These are phyloP conservation scores for Ganoderma meredithae DNA, from an alignment of 1,284 basidiomycete genomes.

Conservation along the genomic window DNA sequence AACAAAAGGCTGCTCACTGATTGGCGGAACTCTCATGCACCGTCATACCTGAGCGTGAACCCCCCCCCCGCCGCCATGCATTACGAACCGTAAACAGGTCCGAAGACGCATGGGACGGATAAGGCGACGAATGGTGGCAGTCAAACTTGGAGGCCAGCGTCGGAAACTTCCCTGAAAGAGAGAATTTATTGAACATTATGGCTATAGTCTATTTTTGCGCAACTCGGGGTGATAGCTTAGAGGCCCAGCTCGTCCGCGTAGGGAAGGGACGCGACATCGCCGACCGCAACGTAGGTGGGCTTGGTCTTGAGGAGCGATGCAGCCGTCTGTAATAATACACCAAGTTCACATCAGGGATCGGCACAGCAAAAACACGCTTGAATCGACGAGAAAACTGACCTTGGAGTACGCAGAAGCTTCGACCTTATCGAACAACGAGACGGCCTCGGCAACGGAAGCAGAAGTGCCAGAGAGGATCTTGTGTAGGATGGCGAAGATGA, in stretches of 20 bases:
- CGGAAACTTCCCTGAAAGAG: slow-evolving; percentile 7
- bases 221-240: slow-evolving; percentile 27
- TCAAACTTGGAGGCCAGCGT: background rate
- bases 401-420: slow-evolving; percentile 66
- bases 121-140: background rate
- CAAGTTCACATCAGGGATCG: background rate
- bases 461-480: slow-evolving; percentile 68
- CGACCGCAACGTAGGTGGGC: slow-evolving; percentile 88
- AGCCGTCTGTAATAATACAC: slow-evolving; percentile 29
- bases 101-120: background rate
- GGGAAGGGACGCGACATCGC: slow-evolving; percentile 79
- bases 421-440: slow-evolving; percentile 70
- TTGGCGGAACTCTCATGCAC: background rate
- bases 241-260: slow-evolving; percentile 88
- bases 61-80: background rate
- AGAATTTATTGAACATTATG: slow-evolving; percentile 29
- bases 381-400: slow-evolving; percentile 46
- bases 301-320: slow-evolving; percentile 66
- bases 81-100: background rate
- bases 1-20: background rate
- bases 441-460: slow-evolving; percentile 58
- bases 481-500: background rate
- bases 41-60: background rate
- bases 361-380: slow-evolving; percentile 1
- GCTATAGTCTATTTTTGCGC: slow-evolving; percentile 37